Percentiles rank a stretch among this genome's conserved stretches.
These are phyloP conservation scores for Triticum turgidum DNA, from an alignment of 176 grass and related monocot species.

Conservation along the genomic window DNA sequence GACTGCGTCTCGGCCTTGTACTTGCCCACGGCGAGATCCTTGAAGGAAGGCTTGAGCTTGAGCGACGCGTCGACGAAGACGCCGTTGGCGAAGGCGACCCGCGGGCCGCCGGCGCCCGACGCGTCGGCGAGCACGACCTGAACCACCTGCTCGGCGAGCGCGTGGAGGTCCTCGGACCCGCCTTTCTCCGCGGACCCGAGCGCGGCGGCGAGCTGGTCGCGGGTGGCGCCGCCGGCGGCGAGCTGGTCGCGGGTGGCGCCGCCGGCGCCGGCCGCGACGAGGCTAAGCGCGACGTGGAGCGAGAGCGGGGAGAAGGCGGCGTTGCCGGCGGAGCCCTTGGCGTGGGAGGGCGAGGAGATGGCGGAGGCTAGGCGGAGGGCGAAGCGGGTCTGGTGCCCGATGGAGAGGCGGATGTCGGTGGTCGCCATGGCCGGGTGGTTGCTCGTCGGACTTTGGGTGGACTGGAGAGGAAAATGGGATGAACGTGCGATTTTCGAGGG, in stretches of 20 bases:
- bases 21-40: slow-evolving; percentile 17
- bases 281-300: slow-evolving; percentile 72
- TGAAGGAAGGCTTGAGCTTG: slow-evolving; percentile 48
- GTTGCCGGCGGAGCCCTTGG: slow-evolving; percentile 21
- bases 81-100: slow-evolving; percentile 50
- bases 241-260: slow-evolving; percentile 64
- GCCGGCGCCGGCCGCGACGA: slow-evolving; percentile 55
- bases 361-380: slow-evolving; percentile 55
- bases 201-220: slow-evolving; percentile 47
- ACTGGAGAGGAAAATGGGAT: slow-evolving; percentile 2
- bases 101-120: slow-evolving; percentile 60
- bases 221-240: slow-evolving; percentile 46
- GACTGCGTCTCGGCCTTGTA: slow-evolving; percentile 55
- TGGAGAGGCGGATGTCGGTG: slow-evolving; percentile 58
- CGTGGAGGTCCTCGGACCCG: slow-evolving; percentile 25
- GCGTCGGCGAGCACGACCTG: slow-evolving; percentile 73
- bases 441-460: background rate
- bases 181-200: background rate
- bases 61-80: slow-evolving; percentile 62
- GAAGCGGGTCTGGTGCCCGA: slow-evolving; percentile 70
- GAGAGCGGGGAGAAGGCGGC: slow-evolving; percentile 79
- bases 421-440: slow-evolving; percentile 36
- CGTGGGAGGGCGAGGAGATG: slow-evolving; percentile 24
- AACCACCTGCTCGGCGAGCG: slow-evolving; percentile 62
- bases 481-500: background rate